These are phyloP conservation scores for Polysphondylium violaceum DNA, from an alignment of 78 protist species.

Conservation along the genomic window DNA sequence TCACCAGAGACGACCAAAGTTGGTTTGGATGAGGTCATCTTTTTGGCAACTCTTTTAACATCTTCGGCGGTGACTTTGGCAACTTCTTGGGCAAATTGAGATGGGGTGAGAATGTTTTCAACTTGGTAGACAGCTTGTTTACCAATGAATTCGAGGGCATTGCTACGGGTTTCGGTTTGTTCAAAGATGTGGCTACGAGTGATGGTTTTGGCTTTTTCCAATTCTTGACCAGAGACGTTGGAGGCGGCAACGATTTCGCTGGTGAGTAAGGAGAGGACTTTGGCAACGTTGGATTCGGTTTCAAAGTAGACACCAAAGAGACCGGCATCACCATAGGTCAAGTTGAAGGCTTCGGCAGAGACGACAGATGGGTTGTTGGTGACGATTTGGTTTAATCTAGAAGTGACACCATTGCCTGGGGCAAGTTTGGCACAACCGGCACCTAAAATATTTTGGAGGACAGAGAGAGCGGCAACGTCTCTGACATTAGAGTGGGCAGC, in stretches of 20 bases:
- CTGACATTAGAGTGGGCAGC: conserved; percentile 22
- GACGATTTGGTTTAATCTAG: conserved; percentile 32
- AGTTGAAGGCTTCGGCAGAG: conserved; percentile 38
- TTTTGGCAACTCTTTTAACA: conserved; percentile 62
- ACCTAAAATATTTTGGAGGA: conserved; percentile 55
- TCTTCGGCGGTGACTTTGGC: conserved; percentile 62
- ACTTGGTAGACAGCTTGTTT: conserved; percentile 43
- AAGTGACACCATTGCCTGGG: conserved; percentile 54
- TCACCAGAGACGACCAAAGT: conserved; percentile 54
- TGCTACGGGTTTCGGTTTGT: conserved; percentile 10
- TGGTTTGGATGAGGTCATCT: conserved; percentile 51
- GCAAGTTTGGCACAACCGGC: conserved; percentile 33
- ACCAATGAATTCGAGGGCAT: conserved; percentile 71
- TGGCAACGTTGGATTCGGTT: conserved; percentile 12
- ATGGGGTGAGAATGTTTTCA: conserved; percentile 47
- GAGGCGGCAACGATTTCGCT: conserved; percentile 28
- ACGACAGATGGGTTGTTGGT: background rate
- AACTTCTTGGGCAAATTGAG: conserved; percentile 40
- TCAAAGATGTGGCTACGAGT: conserved; percentile 11
- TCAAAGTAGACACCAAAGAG: conserved; percentile 50
- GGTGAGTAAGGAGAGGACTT: conserved; percentile 1
- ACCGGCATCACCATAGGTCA: conserved; percentile 63
- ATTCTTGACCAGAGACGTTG: conserved; percentile 42
- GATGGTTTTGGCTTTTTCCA: conserved; percentile 52
- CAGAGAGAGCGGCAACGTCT: conserved; percentile 63